These are phyloP conservation scores for Mucor lusitanicus DNA, from an alignment of 371 early-diverging fungal species.

Conservation along the genomic window DNA sequence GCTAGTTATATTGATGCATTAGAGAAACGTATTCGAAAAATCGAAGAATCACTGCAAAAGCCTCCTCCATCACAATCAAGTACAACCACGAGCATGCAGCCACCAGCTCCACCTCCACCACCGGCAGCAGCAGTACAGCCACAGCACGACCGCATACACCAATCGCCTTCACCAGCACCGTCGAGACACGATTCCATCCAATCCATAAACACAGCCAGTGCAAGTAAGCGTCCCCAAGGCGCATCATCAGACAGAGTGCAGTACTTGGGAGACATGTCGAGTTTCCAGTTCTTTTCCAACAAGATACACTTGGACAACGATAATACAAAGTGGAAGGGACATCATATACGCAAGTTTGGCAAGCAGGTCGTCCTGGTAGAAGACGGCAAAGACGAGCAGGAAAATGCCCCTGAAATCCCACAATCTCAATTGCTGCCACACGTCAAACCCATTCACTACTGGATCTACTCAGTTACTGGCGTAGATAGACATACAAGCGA, in stretches of 20 bases:
- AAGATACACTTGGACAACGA: conserved; percentile 37
- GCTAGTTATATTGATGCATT: conserved; percentile 45
- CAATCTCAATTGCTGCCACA: conserved; percentile 8
- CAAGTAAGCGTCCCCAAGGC: conserved; percentile 19
- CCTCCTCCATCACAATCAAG: conserved; percentile 1
- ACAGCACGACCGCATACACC: background rate
- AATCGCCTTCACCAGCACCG: conserved; percentile 2
- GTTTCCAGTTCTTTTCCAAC: conserved; percentile 44
- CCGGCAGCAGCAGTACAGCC: background rate
- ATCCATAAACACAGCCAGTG: conserved; percentile 2
- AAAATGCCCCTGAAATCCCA: background rate
- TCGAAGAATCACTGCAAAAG: conserved; percentile 25
- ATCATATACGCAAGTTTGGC: conserved; percentile 42
- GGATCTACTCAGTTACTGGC: conserved; percentile 42
- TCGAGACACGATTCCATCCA: background rate
- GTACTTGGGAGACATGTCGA: conserved; percentile 47
- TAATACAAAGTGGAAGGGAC: conserved; percentile 33
- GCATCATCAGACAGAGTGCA: conserved; percentile 37
- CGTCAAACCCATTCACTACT: conserved; percentile 30
- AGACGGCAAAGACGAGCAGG: conserved; percentile 20
- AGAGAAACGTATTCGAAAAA: conserved; percentile 37
- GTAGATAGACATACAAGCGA: conserved; percentile 43
- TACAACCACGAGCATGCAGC: background rate
- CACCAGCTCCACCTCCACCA: background rate
- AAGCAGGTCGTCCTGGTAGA: conserved; percentile 41